Evolutionary conservation across 352 stramenopile genomes (phyloP), one percentile per base, ranked within the genome.

Genomic region (Phytophthora hybrid): DNA sequence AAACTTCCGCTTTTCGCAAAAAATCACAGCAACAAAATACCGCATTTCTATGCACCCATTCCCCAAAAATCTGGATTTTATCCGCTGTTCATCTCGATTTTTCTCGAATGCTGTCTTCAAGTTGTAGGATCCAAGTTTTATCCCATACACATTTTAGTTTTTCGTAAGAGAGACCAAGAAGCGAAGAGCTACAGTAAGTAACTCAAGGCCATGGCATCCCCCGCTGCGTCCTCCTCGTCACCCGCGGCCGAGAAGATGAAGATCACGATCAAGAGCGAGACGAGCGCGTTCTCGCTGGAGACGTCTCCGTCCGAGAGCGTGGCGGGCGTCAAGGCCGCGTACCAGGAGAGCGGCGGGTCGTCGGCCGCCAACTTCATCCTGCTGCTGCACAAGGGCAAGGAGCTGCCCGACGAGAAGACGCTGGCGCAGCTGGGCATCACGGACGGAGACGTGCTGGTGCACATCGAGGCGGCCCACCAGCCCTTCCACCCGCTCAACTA

Each of bases 401-500:
- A 96, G 71, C 69, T 97, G 29, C 77, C 87, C 32, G 90, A 97
- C 61, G 90, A 96, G 56, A 97, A 97, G 84, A 92, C 88, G 69
- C 83, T 97, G 26, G 86, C 79, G 3, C 88, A 97, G 68, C 29
- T 81, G 47, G 74, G 74, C 59, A 81, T 81, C 49, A 81, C 74
- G 34, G 74, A 79, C 37, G 74, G 74, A 57, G 90, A 94, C 64
- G 84, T 95, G 66, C 78, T 97, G 29, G 89, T 97, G 46, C 89
- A 97, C 69, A 93, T 97, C 57, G 88, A 97, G 73, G 85, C 88
- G 31, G 75, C 87, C 16, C 90, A 96, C 37, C 88, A 96, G 74
- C 90, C 90, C n/a, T 96, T 96, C 71, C 88, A 90, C 46, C 87
- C 88, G 19, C 82, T 96, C 44, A 95, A 96, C 78, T 96, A 96